Evolutionary conservation across 768 basidiomycete species (phyloP).

Genomic region (Lyophyllum semitale): DNA sequence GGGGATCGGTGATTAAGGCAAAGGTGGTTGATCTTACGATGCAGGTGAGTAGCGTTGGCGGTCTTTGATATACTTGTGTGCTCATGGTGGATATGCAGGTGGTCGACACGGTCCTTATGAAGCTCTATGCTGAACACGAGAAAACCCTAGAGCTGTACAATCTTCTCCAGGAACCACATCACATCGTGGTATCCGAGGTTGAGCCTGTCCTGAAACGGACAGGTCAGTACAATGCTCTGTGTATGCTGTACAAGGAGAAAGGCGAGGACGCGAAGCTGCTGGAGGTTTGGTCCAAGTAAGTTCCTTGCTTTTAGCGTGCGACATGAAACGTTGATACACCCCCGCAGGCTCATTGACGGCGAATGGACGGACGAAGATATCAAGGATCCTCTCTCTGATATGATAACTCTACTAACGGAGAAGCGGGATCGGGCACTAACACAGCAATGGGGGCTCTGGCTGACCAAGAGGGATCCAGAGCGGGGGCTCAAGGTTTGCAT

Average conservation of each 20-base stretch:
- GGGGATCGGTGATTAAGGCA: conserved; percentile 5
- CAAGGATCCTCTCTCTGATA: conserved; percentile 60
- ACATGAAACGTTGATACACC: background rate
- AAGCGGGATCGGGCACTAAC: conserved; percentile 62
- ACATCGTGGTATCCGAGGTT: conserved; percentile 60
- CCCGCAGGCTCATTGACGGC: conserved; percentile 62
- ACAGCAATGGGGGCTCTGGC: conserved; percentile 81
- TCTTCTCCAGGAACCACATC: conserved; percentile 56
- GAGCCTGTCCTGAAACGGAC: conserved; percentile 54
- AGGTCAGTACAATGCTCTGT: conserved; percentile 62
- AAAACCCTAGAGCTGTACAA: conserved; percentile 63
- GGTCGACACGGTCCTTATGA: conserved; percentile 82
- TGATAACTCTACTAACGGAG: conserved; percentile 57
- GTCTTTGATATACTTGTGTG: background rate
- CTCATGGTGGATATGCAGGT: conserved; percentile 39
- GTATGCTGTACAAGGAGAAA: conserved; percentile 56
- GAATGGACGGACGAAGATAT: conserved; percentile 65
- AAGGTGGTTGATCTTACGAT: conserved; percentile 8
- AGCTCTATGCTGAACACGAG: conserved; percentile 64
- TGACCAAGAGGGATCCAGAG: conserved; percentile 67
- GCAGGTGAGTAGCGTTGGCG: conserved; percentile 13
- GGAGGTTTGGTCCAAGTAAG: conserved; percentile 69
- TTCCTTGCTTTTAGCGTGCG: conserved; percentile 7
- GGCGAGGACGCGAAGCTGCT: conserved; percentile 65
- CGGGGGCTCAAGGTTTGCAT: conserved; percentile 66